Evolutionary conservation across 441 rosid species (phyloP), one percentile per base, ranked within the genome.

Genomic region (Jatropha multifida): DNA sequence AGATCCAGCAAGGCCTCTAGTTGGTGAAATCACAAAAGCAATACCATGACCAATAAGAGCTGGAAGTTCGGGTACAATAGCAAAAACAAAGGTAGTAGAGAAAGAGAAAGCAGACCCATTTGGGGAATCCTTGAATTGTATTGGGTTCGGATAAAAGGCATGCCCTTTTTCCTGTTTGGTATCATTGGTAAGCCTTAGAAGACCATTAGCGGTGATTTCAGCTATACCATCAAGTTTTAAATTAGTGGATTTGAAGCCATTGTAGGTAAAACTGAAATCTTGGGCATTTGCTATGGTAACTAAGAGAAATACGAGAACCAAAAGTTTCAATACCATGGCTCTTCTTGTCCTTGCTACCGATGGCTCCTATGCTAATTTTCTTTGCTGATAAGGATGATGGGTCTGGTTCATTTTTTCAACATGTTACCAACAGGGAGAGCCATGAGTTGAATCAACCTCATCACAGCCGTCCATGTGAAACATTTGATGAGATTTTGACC

Each of bases 31-130:
- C 58, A 74, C 89, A 48, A 90, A 88, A 4, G 88, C 82, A 11
- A 91, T 42, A 23, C 90, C 92, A 27, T 86, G 83, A 60, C 85
- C 85, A 0, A 73, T 32, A 42, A 73, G 46, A 7, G 0, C 52
- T 23, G 72, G 32, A 8, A 62, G 69, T 4, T 83, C 2, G 15
- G 90, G 54, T 1, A 60, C 65, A 10, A 87, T 85, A 4, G 85
- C 84, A 23, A 89, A 86, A 42, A 87, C 86, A 48, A 87, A 89
- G 5, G 86, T 73, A 4, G 87, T 84, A 26, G 89, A 85, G 84
- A 88, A 87, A 62, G 81, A 73, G 12, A 77, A 73, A 68, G 81
- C 76, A 0, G 62, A 71, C 38, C 59, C 80, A 58, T 74, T 69
- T 12, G 69, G n/a, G 12, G 87, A 48, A 62, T 65, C 52, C 69